A percentile compares a stretch with the other conserved stretches of the same genome.
phyloP scores from a whole-genome alignment of 1,284 basidiomycete genomes.

The Cutaneotrichosporon sp. region DNA sequence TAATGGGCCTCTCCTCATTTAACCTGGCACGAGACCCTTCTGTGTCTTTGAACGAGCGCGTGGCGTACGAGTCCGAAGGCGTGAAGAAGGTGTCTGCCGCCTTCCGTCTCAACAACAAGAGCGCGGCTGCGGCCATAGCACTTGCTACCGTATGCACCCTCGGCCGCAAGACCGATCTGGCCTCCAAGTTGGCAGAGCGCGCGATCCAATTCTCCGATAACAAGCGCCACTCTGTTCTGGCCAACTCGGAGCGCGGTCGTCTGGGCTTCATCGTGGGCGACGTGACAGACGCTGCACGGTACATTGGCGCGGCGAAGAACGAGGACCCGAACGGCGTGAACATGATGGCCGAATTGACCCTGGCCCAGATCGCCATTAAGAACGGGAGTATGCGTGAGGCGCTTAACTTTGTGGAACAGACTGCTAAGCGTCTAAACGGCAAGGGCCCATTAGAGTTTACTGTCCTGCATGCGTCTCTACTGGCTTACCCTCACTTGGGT shows the following conservation, averaged over 20 bases:
- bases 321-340: slow-evolving; percentile 60
- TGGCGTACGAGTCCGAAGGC: slow-evolving; percentile 32
- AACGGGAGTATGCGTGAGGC: slow-evolving; percentile 62
- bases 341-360: slow-evolving; percentile 70
- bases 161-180: slow-evolving; percentile 52
- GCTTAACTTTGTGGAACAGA: slow-evolving; percentile 72
- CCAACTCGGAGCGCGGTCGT: slow-evolving; percentile 69
- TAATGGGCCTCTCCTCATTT: slow-evolving; percentile 76
- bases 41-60: slow-evolving; percentile 45
- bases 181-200: slow-evolving; percentile 83
- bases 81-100: slow-evolving; percentile 34
- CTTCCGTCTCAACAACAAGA: slow-evolving; percentile 42
- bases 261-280: slow-evolving; percentile 66
- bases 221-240: slow-evolving; percentile 70
- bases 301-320: slow-evolving; percentile 68
- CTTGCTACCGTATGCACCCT: slow-evolving; percentile 32
- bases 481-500: slow-evolving; percentile 70
- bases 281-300: slow-evolving; percentile 60
- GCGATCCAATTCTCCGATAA: slow-evolving; percentile 89
- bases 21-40: slow-evolving; percentile 68
- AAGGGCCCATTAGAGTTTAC: slow-evolving; percentile 63
- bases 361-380: slow-evolving; percentile 78
- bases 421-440: slow-evolving; percentile 50
- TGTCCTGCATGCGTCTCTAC: slow-evolving; percentile 81
- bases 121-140: slow-evolving; percentile 34